Conservation (phyloP, 768 basidiomycete genomes). For the Suillus subalutaceus region DNA sequence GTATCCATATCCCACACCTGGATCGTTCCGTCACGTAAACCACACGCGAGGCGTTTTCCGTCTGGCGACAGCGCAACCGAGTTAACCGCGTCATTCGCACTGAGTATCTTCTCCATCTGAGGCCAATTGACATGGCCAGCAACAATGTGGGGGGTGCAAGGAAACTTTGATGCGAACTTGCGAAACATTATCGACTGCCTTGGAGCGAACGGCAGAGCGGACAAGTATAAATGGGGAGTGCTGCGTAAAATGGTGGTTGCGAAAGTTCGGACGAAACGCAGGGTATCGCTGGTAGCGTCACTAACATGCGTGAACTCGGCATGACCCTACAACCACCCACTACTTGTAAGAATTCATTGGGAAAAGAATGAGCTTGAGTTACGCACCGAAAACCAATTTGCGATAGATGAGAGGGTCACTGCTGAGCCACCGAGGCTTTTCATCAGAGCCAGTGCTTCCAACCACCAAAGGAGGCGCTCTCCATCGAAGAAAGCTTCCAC, state of each 20-base stretch:
- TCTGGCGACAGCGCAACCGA: neutral
- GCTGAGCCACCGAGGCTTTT: slow-evolving; percentile 12
- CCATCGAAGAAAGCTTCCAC: slow-evolving; percentile 25
- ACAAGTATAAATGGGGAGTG: slow-evolving; percentile 29
- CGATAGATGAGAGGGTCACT: neutral
- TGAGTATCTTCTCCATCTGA: neutral
- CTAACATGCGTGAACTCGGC: neutral
- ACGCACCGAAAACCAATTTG: slow-evolving; percentile 3
- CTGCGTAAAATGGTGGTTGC: slow-evolving; percentile 15
- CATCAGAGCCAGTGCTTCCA: slow-evolving; percentile 14
- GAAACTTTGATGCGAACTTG: slow-evolving; percentile 20
- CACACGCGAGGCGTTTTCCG: slow-evolving; percentile 10
- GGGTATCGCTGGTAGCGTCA: slow-evolving; percentile 8
- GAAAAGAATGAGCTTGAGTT: neutral
- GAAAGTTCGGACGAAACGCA: slow-evolving; percentile 20
- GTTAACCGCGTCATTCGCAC: accelerated
- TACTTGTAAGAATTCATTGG: neutral
- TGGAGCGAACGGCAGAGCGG: slow-evolving; percentile 27
- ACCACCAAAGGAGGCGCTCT: slow-evolving; percentile 7
- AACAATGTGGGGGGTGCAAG: neutral
- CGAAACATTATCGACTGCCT: slow-evolving; percentile 19
- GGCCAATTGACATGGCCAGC: slow-evolving; percentile 9
- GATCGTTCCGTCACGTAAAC: slow-evolving; percentile 10
- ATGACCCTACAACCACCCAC: slow-evolving; percentile 4
- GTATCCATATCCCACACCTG: slow-evolving; percentile 8